A percentile compares a stretch with the other conserved stretches of the same genome.
Evolutionary conservation across 208 protist species (phyloP).

Genomic region (Crithidia fasciculata): DNA sequence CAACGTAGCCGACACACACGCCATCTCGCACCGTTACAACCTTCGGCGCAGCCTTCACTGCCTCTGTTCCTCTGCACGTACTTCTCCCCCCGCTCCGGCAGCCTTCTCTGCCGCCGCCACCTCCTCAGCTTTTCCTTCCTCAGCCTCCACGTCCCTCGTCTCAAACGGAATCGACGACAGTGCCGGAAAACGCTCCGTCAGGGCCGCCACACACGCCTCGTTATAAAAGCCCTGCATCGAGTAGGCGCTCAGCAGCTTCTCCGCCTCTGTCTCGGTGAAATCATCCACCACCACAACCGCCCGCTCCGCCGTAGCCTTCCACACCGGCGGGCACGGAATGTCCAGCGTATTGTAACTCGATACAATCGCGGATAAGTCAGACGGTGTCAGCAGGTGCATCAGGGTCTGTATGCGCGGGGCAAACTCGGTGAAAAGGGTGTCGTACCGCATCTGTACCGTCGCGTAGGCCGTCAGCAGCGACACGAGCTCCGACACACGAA

Average conservation of each 20-base stretch:
- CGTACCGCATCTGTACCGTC: slow-evolving; percentile 80
- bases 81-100: too few relatives aligned
- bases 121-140: not conserved
- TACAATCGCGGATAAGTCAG: slow-evolving; percentile 51
- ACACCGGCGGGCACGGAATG: slow-evolving; percentile 46
- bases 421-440: slow-evolving; percentile 78
- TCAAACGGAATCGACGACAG: slow-evolving; percentile 19
- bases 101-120: too few relatives aligned
- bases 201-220: slow-evolving; percentile 23
- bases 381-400: slow-evolving; percentile 47
- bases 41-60: too few relatives aligned
- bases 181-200: slow-evolving; percentile 45
- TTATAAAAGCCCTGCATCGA: slow-evolving; percentile 30
- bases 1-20: too few relatives aligned
- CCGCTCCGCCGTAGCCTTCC: slow-evolving; percentile 52
- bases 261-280: slow-evolving; percentile 50
- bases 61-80: too few relatives aligned
- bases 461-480: slow-evolving; percentile 65
- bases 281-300: slow-evolving; percentile 31
- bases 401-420: slow-evolving; percentile 68
- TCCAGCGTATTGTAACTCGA: slow-evolving; percentile 56
- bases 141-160: not conserved
- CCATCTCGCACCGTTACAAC: too few relatives aligned
- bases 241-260: slow-evolving; percentile 37
- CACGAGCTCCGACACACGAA: slow-evolving; percentile 46